Evolutionary conservation across 352 stramenopile species (phyloP).

Genomic region (Phytopythium litorale): DNA sequence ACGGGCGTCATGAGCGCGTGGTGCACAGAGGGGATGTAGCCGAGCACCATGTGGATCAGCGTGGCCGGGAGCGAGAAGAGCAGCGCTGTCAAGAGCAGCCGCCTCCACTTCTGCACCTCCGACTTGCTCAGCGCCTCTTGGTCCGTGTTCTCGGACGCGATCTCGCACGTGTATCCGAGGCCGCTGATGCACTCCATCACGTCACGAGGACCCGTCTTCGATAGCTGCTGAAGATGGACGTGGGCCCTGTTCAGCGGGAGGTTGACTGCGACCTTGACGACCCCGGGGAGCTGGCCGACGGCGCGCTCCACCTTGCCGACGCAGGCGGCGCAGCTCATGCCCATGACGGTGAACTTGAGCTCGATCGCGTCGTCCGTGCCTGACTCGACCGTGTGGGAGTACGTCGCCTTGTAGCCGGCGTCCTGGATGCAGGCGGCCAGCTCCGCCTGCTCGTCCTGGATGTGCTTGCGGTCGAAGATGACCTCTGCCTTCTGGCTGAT

Average conservation of each 20-base stretch:
- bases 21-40: slow-evolving; percentile 66
- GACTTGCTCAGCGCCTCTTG: slow-evolving; percentile 62
- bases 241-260: slow-evolving; percentile 60
- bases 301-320: slow-evolving; percentile 64
- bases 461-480: slow-evolving; percentile 69
- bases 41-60: slow-evolving; percentile 86
- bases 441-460: slow-evolving; percentile 42
- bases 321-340: slow-evolving; percentile 62
- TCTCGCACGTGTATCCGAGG: slow-evolving; percentile 57
- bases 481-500: slow-evolving; percentile 87
- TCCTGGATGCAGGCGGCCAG: slow-evolving; percentile 65
- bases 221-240: slow-evolving; percentile 79
- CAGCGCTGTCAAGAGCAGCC: slow-evolving; percentile 66
- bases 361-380: slow-evolving; percentile 77
- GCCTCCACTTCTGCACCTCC: slow-evolving; percentile 74
- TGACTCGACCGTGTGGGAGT: slow-evolving; percentile 71
- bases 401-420: slow-evolving; percentile 75
- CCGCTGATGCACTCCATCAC: slow-evolving; percentile 67
- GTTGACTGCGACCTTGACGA: slow-evolving; percentile 69
- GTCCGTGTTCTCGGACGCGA: slow-evolving; percentile 50
- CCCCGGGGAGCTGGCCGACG: slow-evolving; percentile 60
- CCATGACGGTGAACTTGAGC: slow-evolving; percentile 71
- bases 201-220: slow-evolving; percentile 62
- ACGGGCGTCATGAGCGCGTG: slow-evolving; percentile 70
- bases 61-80: slow-evolving; percentile 83